Conservation (phyloP, 2,329 filamentous ascomycete species). For the Colletotrichum agaves region DNA sequence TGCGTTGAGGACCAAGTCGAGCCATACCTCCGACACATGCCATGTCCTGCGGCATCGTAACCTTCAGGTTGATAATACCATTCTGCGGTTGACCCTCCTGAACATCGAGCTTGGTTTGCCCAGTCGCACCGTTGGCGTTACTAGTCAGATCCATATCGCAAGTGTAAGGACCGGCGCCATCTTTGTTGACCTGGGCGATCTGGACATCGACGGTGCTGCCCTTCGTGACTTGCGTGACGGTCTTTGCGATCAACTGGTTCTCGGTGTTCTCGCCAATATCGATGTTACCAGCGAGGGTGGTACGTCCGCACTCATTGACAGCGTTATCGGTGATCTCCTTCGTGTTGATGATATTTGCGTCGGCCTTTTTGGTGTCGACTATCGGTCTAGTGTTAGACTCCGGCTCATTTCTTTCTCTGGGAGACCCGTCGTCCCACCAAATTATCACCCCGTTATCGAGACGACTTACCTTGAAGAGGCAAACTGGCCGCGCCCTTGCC, state of each 20-base stretch:
- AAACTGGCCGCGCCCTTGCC: constrained; percentile 58
- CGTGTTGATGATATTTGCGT: constrained; percentile 71
- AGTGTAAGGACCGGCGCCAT: constrained; percentile 64
- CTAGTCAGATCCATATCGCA: constrained; percentile 64
- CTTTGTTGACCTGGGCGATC: constrained; percentile 65
- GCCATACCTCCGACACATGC: constrained; percentile 60
- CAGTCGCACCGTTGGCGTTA: constrained; percentile 56
- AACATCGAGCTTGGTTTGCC: constrained; percentile 59
- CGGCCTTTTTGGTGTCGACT: constrained; percentile 72
- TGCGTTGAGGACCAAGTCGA: no score
- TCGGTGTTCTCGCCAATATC: constrained; percentile 68
- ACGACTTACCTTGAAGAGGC: constrained; percentile 56
- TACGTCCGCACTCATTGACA: constrained; percentile 71
- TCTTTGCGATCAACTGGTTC: constrained; percentile 56
- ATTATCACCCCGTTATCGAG: background rate
- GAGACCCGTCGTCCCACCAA: background rate
- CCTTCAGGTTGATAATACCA: constrained; percentile 66
- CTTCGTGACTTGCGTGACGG: constrained; percentile 61
- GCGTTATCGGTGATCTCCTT: constrained; percentile 62
- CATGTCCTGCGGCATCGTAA: constrained; percentile 61
- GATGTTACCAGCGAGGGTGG: constrained; percentile 69
- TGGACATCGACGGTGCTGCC: constrained; percentile 58
- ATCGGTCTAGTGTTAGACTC: constrained; percentile 61
- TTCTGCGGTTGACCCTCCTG: constrained; percentile 66
- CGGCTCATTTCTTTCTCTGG: constrained; percentile 47